These are phyloP conservation scores for Secale cereale DNA, from an alignment of 176 grass and related monocot species.

Conservation along the genomic window DNA sequence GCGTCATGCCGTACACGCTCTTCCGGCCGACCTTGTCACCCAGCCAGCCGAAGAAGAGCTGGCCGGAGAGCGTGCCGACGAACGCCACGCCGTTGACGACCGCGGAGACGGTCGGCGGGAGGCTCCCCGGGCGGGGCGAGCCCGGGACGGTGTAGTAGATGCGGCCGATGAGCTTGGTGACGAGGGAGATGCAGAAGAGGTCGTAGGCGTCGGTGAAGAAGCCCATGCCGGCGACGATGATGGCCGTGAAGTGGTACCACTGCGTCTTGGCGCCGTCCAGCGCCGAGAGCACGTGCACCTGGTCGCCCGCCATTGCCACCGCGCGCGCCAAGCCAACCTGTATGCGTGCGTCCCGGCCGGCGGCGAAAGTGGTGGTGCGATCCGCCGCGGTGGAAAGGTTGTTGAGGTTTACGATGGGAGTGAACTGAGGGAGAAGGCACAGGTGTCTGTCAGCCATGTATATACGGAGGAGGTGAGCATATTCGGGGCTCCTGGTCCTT, in stretches of 20 bases:
- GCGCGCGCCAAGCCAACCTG: no score
- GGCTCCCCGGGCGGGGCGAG: not conserved
- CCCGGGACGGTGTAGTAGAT: constrained; percentile 38
- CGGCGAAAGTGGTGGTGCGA: not conserved
- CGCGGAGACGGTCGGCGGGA: constrained; percentile 10
- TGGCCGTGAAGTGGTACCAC: constrained; percentile 55
- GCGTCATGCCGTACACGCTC: constrained; percentile 32
- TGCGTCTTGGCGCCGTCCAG: constrained; percentile 44
- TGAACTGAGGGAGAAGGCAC: not conserved
- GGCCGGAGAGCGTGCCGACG: constrained; percentile 26
- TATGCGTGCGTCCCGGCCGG: no score
- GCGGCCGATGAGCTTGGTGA: constrained; percentile 53
- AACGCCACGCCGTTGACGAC: constrained; percentile 33
- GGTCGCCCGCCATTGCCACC: constrained; percentile 18
- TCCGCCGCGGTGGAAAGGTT: not conserved
- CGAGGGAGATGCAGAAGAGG: constrained; percentile 76
- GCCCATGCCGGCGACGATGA: constrained; percentile 76
- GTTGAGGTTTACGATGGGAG: not conserved
- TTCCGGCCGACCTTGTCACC: constrained; percentile 30
- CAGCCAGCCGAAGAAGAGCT: constrained; percentile 42
- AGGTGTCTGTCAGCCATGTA: constrained; percentile 9
- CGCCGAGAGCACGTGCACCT: constrained; percentile 35
- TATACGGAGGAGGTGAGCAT: constrained; percentile 4
- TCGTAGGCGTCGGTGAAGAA: constrained; percentile 95
- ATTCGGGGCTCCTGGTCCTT: not conserved